These are phyloP conservation scores for Quercus mongolica DNA, from an alignment of 306 rosid species.

Conservation along the genomic window DNA sequence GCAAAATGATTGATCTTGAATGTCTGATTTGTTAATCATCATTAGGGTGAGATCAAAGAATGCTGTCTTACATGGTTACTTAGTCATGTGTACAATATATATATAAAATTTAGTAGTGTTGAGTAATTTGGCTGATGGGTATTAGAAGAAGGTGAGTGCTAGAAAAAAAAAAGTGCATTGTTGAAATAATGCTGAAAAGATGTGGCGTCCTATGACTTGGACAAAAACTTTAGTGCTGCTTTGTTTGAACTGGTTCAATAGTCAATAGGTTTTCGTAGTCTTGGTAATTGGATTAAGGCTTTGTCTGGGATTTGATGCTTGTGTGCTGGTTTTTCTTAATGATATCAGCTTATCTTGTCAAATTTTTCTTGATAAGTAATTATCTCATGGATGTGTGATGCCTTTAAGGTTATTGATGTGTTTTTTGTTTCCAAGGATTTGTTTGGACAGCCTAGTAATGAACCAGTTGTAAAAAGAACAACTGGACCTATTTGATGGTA, in stretches of 20 bases:
- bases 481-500: too few species aligned
- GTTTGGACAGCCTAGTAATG: too few species aligned
- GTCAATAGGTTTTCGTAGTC: neutral
- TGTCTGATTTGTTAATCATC: neutral
- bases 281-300: neutral
- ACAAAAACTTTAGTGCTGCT: neutral
- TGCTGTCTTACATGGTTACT: neutral
- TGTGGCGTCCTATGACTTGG: neutral
- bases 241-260: neutral
- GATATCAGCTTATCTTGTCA: neutral
- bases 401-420: too few species aligned
- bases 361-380: neutral
- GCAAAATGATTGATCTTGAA: neutral
- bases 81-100: neutral
- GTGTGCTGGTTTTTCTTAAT: neutral
- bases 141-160: neutral
- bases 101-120: neutral
- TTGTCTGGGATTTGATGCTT: neutral
- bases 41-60: neutral
- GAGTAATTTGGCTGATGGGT: neutral
- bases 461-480: too few species aligned
- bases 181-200: neutral
- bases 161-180: neutral
- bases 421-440: too few species aligned
- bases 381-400: too few species aligned